Evolutionary conservation across 768 basidiomycete genomes (phyloP), one percentile per base, ranked within the genome.

Genomic region (Suillus spraguei): DNA sequence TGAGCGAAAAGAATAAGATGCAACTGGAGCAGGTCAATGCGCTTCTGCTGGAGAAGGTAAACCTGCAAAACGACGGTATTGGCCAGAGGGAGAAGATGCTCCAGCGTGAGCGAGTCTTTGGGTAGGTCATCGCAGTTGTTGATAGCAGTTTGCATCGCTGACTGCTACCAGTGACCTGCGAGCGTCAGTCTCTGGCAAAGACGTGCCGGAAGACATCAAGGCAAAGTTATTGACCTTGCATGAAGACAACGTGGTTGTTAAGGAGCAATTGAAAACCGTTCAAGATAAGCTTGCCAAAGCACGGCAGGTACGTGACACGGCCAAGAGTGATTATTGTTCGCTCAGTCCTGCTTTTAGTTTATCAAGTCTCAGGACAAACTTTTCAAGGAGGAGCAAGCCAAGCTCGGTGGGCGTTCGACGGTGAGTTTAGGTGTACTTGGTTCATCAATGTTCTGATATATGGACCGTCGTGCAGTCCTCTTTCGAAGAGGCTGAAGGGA

Each of bases 281-380:
- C 84, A 87, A 62, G 91, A 93, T 65, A 94, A 95, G 73, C 80
- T 98, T 49, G 72, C 79, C 64, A 95, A 94, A 73, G 94, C 94
- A 5, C 89, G 87, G 69, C 81, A 83, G 70, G 92, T 92, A 72
- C 62, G 80, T n/a, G 33, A 35, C 17, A n/a, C 17, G 9, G 64
- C 8, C 13, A 60, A 13, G 41, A 11, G 20, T 35, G 8, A 44
- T 7, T 61, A 41, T 24, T 22, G 11, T 16, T 46, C 50, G 20
- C 63, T 56, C 5, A 42, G 28, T 56, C 28, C 41, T 17, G 46
- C 64, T 44, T 38, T 65, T 69, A 96, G 92, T 95, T 97, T 76
- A 94, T 98, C 79, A 94, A 94, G 73, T 83, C 88, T 38, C 95
- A 97, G 74, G 95, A 97, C 77, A 91, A 91, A 66, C 80, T 94